A percentile compares a stretch with the other conserved stretches of the same genome.
Evolutionary conservation across 1,284 basidiomycete genomes (phyloP).

Genomic region (Trichosporon asahii): DNA sequence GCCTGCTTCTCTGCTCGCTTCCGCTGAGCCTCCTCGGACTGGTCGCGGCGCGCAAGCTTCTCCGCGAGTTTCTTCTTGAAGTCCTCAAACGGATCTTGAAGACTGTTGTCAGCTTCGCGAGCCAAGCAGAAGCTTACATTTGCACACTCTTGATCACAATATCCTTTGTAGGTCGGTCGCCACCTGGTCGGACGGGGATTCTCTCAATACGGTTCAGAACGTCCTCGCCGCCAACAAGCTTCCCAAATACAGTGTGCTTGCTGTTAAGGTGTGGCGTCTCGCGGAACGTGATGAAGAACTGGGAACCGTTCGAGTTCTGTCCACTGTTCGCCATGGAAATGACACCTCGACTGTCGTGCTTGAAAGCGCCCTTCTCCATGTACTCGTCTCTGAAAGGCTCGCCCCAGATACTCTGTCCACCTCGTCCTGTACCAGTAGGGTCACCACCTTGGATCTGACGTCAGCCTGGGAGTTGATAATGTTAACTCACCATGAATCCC

Average conservation of each 20-base stretch:
- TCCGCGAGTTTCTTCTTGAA: conserved; percentile 51
- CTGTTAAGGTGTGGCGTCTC: conserved; percentile 66
- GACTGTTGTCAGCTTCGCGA: conserved; percentile 29
- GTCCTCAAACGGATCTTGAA: conserved; percentile 54
- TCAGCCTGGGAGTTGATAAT: neutral
- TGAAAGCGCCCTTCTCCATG: conserved; percentile 74
- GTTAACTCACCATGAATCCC: conserved; percentile 79
- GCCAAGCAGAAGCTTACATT: conserved; percentile 34
- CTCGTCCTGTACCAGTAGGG: conserved; percentile 90
- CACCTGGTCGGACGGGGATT: conserved; percentile 72
- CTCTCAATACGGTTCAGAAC: conserved; percentile 80
- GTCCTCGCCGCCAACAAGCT: conserved; percentile 89
- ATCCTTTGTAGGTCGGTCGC: conserved; percentile 78
- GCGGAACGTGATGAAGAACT: conserved; percentile 86
- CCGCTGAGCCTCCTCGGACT: conserved; percentile 45
- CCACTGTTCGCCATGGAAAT: conserved; percentile 91
- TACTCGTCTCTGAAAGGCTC: conserved; percentile 92
- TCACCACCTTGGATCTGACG: conserved; percentile 87
- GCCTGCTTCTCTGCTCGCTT: conserved; percentile 42
- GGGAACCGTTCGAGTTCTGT: conserved; percentile 61
- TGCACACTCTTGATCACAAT: conserved; percentile 58
- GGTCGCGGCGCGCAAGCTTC: conserved; percentile 44
- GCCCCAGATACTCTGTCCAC: conserved; percentile 92
- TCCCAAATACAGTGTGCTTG: conserved; percentile 87
- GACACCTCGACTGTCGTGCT: conserved; percentile 73